Percentiles rank a stretch among this genome's conserved stretches.
These are phyloP conservation scores for Casuarina cunninghamiana DNA, from an alignment of 306 rosid genomes.

Conservation along the genomic window DNA sequence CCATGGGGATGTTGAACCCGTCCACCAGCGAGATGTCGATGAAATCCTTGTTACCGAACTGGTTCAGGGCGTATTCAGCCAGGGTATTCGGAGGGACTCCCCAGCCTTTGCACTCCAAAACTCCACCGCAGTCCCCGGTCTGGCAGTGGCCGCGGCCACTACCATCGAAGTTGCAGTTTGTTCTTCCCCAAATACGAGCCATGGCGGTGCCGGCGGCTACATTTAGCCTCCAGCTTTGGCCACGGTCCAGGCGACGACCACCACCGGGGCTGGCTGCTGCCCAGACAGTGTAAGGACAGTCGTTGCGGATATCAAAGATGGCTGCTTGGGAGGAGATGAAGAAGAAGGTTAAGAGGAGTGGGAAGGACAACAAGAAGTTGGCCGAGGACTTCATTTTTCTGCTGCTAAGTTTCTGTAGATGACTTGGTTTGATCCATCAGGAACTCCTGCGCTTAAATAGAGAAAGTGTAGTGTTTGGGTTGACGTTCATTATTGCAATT, in stretches of 20 bases:
- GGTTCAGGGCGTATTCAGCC: conserved; percentile 36
- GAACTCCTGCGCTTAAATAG: neutral
- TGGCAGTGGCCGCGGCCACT: conserved; percentile 26
- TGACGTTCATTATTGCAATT: neutral
- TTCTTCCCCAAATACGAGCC: conserved; percentile 33
- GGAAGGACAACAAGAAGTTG: conserved; percentile 1
- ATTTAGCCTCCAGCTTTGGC: conserved; percentile 21
- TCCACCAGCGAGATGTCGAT: conserved; percentile 35
- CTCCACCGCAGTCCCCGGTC: conserved; percentile 31
- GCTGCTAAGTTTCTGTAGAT: neutral
- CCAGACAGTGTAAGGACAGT: conserved; percentile 32
- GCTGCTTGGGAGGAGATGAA: conserved; percentile 23
- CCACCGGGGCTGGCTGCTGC: conserved; percentile 30
- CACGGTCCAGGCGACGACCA: conserved; percentile 3
- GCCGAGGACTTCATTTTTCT: neutral
- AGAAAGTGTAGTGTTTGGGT: neutral
- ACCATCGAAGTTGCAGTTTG: conserved; percentile 21
- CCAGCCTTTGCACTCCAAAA: conserved; percentile 16
- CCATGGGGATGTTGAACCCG: conserved; percentile 40
- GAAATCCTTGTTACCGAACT: conserved; percentile 27
- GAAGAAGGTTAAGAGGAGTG: neutral
- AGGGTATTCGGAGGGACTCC: conserved; percentile 38
- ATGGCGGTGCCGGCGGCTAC: conserved; percentile 3
- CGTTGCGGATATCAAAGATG: conserved; percentile 19
- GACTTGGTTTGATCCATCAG: neutral